These are phyloP conservation scores for Kodamaea restingae DNA, from an alignment of 805 yeast genomes.

Conservation along the genomic window DNA sequence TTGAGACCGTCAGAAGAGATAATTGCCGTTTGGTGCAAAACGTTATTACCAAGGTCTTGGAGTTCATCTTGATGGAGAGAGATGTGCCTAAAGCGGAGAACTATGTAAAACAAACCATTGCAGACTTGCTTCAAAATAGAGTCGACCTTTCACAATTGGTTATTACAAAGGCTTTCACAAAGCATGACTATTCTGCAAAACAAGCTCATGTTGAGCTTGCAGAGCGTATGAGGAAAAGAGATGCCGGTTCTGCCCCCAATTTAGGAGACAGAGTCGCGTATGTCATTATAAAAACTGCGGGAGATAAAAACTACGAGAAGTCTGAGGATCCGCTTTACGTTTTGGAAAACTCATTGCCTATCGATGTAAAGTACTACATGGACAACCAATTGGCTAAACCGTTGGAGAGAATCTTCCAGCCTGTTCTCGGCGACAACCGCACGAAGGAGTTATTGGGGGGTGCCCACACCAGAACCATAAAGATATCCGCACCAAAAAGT, in stretches of 20 bases:
- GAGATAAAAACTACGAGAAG: conserved; percentile 87
- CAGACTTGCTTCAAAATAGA: conserved; percentile 84
- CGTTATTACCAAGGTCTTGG: conserved; percentile 88
- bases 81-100: conserved; percentile 80
- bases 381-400: conserved; percentile 94
- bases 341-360: conserved; percentile 84
- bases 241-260: conserved; percentile 95
- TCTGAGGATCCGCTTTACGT: conserved; percentile 96
- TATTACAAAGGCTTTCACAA: conserved; percentile 86
- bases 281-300: conserved; percentile 74
- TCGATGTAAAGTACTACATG: conserved; percentile 89
- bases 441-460: conserved; percentile 81
- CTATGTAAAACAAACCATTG: conserved; percentile 82
- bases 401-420: conserved; percentile 87
- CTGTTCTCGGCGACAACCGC: conserved; percentile 81
- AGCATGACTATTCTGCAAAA: conserved; percentile 89
- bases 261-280: conserved; percentile 98
- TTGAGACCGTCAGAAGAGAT: conserved; percentile 97
- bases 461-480: conserved; percentile 75
- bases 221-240: conserved; percentile 93
- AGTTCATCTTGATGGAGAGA: conserved; percentile 78
- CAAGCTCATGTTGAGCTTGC: conserved; percentile 98
- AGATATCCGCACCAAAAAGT: conserved; percentile 66
- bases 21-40: conserved; percentile 92
- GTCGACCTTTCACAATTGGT: conserved; percentile 91